Percentiles rank a stretch among this genome's conserved stretches.
Evolutionary conservation across 306 rosid species (phyloP).

Genomic region (Quercus variabilis): DNA sequence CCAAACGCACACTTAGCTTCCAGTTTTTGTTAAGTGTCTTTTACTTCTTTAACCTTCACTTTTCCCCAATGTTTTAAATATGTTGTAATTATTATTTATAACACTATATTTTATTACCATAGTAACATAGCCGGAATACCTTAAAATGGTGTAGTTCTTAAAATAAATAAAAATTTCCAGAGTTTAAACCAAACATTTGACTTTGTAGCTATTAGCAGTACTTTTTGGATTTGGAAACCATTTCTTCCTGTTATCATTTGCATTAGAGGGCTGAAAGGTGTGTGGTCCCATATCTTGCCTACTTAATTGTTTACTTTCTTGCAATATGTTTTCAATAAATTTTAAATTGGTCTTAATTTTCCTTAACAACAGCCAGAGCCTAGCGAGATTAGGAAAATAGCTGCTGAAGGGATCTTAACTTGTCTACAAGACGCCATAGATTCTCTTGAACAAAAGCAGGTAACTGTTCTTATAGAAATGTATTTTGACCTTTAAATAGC

Average conservation of each 20-base stretch:
- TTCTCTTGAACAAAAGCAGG: conserved; percentile 78
- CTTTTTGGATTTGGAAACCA: neutral
- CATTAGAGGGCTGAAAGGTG: conserved; percentile 11
- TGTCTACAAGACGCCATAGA: conserved; percentile 85
- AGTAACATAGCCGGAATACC: neutral
- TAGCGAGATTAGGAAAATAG: conserved; percentile 69
- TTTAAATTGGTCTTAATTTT: conserved; percentile 18
- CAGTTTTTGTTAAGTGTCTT: neutral
- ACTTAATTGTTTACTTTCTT: conserved; percentile 14
- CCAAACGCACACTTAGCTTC: neutral
- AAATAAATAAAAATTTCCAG: neutral
- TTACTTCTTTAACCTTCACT: neutral
- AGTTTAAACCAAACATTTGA: neutral
- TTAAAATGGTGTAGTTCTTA: neutral
- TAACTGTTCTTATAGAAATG: conserved; percentile 19
- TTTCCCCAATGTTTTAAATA: neutral
- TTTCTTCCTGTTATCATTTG: neutral
- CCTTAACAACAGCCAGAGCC: conserved; percentile 70
- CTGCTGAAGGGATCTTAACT: conserved; percentile 87
- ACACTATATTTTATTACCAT: neutral
- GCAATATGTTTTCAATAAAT: neutral
- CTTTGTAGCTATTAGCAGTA: neutral
- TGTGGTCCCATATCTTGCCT: conserved; percentile 3
- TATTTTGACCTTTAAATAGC: neutral
- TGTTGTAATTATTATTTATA: neutral